These are phyloP conservation scores for Datura wrightii DNA, from an alignment of 257 asterid species.

Conservation along the genomic window DNA sequence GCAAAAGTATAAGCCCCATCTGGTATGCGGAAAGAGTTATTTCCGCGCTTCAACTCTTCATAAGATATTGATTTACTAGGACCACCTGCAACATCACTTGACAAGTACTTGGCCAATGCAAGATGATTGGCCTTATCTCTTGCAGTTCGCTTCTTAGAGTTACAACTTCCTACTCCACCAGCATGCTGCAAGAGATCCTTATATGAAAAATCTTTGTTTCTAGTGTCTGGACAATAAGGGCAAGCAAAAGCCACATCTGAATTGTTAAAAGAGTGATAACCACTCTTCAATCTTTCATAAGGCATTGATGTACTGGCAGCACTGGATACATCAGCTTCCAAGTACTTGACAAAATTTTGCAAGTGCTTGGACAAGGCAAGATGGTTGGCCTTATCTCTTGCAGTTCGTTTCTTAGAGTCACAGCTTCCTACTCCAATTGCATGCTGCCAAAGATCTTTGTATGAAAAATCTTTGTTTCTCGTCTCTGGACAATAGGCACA, in stretches of 20 bases:
- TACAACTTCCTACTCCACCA: constrained; percentile 58
- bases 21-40: constrained; percentile 56
- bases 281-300: constrained; percentile 57
- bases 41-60: constrained; percentile 62
- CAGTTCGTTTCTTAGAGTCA: constrained; percentile 60
- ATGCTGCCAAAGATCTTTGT: constrained; percentile 75
- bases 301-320: constrained; percentile 53
- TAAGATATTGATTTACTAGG: constrained; percentile 53
- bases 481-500: constrained; percentile 86
- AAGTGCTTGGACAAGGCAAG: constrained; percentile 71
- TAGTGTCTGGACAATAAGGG: constrained; percentile 78
- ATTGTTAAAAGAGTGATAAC: constrained; percentile 55
- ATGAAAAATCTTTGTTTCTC: constrained; percentile 54
- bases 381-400: constrained; percentile 69
- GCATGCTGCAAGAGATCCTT: constrained; percentile 81
- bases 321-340: constrained; percentile 50
- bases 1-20: constrained; percentile 70
- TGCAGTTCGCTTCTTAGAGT: constrained; percentile 60
- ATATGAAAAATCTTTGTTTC: constrained; percentile 54
- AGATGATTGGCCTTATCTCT: constrained; percentile 73
- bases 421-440: constrained; percentile 62
- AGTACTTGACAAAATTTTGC: constrained; percentile 46
- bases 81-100: constrained; percentile 47
- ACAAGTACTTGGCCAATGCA: constrained; percentile 71
- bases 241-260: constrained; percentile 64